Base-by-base conservation (phyloP, 2,329 filamentous ascomycete genomes). In the Esteya vermicola region DNA sequence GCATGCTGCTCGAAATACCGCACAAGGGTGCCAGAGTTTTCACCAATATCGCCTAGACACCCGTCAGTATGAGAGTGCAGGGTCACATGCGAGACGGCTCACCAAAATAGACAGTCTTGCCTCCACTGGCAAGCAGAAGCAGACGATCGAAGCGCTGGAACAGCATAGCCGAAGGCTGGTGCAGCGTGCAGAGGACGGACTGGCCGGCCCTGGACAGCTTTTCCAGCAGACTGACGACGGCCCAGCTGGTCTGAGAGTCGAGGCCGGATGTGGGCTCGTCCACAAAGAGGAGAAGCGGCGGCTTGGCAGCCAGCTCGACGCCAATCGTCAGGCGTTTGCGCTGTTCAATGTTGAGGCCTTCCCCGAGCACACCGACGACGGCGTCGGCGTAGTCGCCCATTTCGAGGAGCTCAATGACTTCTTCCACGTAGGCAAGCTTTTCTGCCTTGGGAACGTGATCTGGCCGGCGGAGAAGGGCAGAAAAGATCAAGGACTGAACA, bases 211-310 rank as follows among this genome's bases (percentile, higher is more conserved):
- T 23, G 3, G 39, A 20, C 18, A 41, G 28, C 22, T 33, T 39
- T 6, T 39, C 76, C 78, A 1, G 77, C 75, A 3, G 71, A 56
- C 85, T 79, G 34, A 85, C 70, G 54, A 94, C 94, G 47, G 85
- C 83, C 84, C 85, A 94, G 1, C 86, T 89, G 1, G 86, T 93
- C 58, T 94, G 86, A 52, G 78, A 85, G 59, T 95, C 88, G 19
- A 95, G 75, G 65, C 88, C 88, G 23, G 86, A 94, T 4, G 88
- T 95, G 13, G 88, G 88, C 59, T 95, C 88, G 51, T 95, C 88
- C 28, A 95, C 75, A 64, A 95, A 95, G 35, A 95, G 75, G 38
- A 95, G 26, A 28, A 28, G 68, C 28, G 85, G 78, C 6, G 89
- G 89, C 63, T 91, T 94, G 4, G 88, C 88, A 33, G 85, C 88